A percentile compares a stretch with the other conserved stretches of the same genome.
Conservation (phyloP, 2,329 filamentous ascomycete species). For the Colletotrichum graminicola region DNA sequence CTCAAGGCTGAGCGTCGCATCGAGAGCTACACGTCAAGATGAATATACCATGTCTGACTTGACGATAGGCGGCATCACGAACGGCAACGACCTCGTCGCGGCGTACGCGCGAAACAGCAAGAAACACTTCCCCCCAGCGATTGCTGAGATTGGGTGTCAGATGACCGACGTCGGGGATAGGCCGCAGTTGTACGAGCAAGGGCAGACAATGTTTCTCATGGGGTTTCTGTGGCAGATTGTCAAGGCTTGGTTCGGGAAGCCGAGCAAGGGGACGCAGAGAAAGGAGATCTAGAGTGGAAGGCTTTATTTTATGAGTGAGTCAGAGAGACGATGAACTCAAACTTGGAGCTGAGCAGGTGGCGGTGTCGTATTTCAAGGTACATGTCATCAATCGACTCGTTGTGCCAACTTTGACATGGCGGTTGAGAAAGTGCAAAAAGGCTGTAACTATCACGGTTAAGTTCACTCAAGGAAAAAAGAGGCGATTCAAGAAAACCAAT, state of each 20-base stretch:
- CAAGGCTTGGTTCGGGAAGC: conserved; percentile 50
- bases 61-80: conserved; percentile 63
- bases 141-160: conserved; percentile 59
- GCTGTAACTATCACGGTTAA: background rate
- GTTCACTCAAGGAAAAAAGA: background rate
- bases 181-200: conserved; percentile 56
- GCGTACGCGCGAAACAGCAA: conserved; percentile 60
- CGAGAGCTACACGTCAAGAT: background rate
- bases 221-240: conserved; percentile 55
- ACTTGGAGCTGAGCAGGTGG: background rate
- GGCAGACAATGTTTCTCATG: conserved; percentile 51
- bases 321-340: background rate
- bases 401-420: background rate
- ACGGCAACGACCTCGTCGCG: conserved; percentile 67
- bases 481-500: background rate
- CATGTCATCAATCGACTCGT: background rate
- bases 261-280: conserved; percentile 22
- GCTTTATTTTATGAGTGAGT: background rate
- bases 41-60: background rate
- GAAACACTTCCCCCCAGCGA: conserved; percentile 56
- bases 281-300: conserved; percentile 14
- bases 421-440: background rate
- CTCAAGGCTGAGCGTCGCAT: too few relatives aligned
- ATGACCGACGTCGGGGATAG: conserved; percentile 64
- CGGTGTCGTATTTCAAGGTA: background rate